Base-by-base conservation (phyloP, 352 stramenopile genomes). In the Blastocystis sp. region DNA sequence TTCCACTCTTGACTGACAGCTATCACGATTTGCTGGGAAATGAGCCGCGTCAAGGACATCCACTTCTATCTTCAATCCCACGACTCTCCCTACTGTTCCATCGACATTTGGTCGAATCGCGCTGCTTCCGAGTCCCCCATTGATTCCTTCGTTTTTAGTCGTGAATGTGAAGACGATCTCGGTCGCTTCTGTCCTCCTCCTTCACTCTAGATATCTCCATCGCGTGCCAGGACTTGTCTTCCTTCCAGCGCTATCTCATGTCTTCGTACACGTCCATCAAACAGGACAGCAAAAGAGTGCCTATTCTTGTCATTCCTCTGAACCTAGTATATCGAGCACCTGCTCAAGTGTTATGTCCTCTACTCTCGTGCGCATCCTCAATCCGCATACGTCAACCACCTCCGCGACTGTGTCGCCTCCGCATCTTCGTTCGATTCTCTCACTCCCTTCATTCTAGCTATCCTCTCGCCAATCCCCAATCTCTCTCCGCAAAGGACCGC, bases 21-120 rank as follows among this genome's bases (percentile, higher is more conserved):
- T 62, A 38, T 28, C 48, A 9, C 52, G 41, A 4, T 79, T 23
- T 53, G 69, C 43, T 79, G 69, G 69, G 69, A 79, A 62, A 41
- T 79, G 14, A 79, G 69, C 38, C 69, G 69, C 21, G 69, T 79
- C n/a, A 79, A 79, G n/a, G 69, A 79, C 56, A 64, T 62, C 10
- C 69, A 79, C 5, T 79, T 62, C 45, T 79, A 61, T 62, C 56
- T 79, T 17, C 34, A 79, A 21, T 48, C 43, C 19, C 23, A 14
- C 38, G 69, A 79, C 5, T 41, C 60, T 2, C 69, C 69, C 40
- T 79, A 79, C 56, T 79, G 69, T 34, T 61, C 69, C 23, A 79
- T 79, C 14, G 41, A 62, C 11, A 41, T 79, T 14, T 79, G 48
- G 43, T 79, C 69, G 1, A n/a, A 79, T 61, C 41, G 69, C 21